Evolutionary conservation across 2,329 filamentous ascomycete genomes (phyloP).

Genomic region (Colletotrichum filicis): DNA sequence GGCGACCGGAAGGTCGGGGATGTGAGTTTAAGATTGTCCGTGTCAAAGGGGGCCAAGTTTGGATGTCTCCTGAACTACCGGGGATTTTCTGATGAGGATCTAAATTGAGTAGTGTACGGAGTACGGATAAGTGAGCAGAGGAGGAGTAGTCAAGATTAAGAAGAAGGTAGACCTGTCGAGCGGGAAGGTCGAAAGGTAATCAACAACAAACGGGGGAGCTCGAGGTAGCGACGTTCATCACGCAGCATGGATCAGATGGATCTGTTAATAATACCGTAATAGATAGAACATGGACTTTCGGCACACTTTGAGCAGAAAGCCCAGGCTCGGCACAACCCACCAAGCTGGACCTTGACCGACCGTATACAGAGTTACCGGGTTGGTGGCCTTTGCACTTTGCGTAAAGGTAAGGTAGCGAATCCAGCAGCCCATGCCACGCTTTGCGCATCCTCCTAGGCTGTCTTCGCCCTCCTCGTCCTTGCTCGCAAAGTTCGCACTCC

Average conservation of each 20-base stretch:
- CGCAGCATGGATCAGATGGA: constrained; percentile 23
- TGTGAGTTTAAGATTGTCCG: constrained; percentile 27
- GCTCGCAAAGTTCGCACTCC: constrained; percentile 1
- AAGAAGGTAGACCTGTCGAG: background rate
- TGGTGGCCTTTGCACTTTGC: constrained; percentile 15
- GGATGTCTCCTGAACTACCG: constrained; percentile 3
- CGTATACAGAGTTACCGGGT: constrained; percentile 1
- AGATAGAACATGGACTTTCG: constrained; percentile 11
- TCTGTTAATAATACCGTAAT: constrained; percentile 20
- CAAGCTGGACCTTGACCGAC: constrained; percentile 20
- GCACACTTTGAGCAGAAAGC: constrained; percentile 18
- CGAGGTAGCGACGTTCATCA: constrained; percentile 1
- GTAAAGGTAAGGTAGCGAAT: background rate
- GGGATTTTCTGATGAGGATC: background rate
- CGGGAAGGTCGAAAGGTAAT: background rate
- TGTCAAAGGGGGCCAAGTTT: background rate
- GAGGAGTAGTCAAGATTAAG: background rate
- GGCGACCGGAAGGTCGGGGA: constrained; percentile 11
- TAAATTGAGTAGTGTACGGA: background rate
- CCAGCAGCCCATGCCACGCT: background rate
- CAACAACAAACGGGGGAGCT: background rate
- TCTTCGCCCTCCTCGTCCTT: too few relatives aligned
- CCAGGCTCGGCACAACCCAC: constrained; percentile 33
- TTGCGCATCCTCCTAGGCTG: background rate
- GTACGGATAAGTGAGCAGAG: too few relatives aligned